A percentile compares a stretch with the other conserved stretches of the same genome.
Evolutionary conservation across 768 basidiomycete species (phyloP).

Genomic region (Steccherinum ochraceum): DNA sequence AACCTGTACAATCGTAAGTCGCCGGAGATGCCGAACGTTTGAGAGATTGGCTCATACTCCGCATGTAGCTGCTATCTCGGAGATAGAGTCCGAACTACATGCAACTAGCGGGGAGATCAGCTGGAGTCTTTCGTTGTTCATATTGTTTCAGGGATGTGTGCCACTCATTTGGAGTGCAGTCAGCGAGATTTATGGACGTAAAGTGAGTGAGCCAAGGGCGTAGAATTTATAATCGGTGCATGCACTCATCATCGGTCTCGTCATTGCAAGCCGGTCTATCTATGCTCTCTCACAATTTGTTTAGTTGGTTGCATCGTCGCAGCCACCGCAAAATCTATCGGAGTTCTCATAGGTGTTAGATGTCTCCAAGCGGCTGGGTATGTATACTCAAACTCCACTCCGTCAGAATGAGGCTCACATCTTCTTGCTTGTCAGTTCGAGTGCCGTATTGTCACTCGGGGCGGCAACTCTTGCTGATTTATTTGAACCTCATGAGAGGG

Average conservation of each 20-base stretch:
- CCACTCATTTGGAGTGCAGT: conserved; percentile 66
- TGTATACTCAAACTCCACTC: conserved; percentile 11
- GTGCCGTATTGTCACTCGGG: conserved; percentile 65
- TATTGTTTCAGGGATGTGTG: conserved; percentile 60
- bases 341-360: conserved; percentile 61
- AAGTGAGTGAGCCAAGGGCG: too few species aligned
- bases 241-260: not conserved
- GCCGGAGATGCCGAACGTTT: not conserved
- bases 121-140: conserved; percentile 64
- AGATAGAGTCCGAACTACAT: conserved; percentile 53
- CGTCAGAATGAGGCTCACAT: conserved; percentile 5
- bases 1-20: conserved; percentile 62
- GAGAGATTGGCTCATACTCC: not conserved
- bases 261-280: conserved; percentile 41
- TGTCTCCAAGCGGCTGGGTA: conserved; percentile 63
- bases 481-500: conserved; percentile 67
- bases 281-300: conserved; percentile 46
- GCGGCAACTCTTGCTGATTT: conserved; percentile 77
- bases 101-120: conserved; percentile 60
- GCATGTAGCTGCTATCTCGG: conserved; percentile 49
- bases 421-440: conserved; percentile 37
- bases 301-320: conserved; percentile 50
- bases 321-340: conserved; percentile 48
- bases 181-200: conserved; percentile 73
- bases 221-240: conserved; percentile 9